Conservation (phyloP, 306 rosid genomes). For the Quercus aquifolioides region DNA sequence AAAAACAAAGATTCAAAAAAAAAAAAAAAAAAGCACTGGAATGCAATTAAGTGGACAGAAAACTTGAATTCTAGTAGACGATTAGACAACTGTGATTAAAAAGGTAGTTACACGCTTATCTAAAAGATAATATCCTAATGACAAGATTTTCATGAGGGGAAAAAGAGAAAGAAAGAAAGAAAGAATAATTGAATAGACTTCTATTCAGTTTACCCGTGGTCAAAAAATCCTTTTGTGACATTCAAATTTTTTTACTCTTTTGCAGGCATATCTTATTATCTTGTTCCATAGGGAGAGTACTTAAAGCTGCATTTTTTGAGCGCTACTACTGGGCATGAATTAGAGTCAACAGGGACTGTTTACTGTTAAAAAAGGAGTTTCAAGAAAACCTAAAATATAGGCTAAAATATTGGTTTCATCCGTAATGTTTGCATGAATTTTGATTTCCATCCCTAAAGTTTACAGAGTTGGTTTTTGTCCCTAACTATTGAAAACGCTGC, state of each 20-base stretch:
- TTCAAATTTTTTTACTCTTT: background rate
- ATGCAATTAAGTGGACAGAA: too few species aligned
- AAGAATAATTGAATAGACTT: background rate
- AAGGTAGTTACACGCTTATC: background rate
- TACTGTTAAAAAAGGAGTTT: background rate
- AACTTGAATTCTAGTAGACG: too few species aligned
- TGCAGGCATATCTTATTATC: background rate
- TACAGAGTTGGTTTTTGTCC: too few species aligned
- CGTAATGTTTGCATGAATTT: too few species aligned
- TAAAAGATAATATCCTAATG: background rate
- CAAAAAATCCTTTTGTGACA: background rate
- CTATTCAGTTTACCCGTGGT: background rate
- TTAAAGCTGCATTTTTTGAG: background rate
- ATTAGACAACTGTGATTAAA: background rate
- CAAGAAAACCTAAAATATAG: background rate
- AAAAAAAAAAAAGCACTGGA: too few species aligned
- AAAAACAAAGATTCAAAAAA: background rate
- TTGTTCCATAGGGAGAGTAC: too few species aligned
- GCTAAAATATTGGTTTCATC: too few species aligned
- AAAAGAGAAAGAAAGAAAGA: background rate
- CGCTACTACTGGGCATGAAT: background rate
- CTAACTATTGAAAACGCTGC: too few species aligned
- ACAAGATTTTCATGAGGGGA: background rate
- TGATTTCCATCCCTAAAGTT: too few species aligned
- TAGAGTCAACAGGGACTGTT: background rate